Evolutionary conservation across 306 rosid species (phyloP).

Genomic region (Begonia peltatifolia): DNA sequence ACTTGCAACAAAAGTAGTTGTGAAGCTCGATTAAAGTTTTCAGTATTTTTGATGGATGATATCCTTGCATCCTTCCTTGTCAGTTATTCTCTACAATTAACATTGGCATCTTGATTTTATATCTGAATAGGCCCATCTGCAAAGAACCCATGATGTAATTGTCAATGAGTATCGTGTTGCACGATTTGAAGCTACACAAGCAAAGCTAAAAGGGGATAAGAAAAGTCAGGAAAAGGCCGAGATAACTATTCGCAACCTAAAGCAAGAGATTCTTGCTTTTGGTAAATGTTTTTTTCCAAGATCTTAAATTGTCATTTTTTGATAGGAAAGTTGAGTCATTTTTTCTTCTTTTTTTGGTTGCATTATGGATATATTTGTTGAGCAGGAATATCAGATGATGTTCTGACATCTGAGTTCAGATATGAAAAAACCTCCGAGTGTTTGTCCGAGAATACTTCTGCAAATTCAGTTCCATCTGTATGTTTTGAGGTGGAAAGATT

Average conservation of each 20-base stretch:
- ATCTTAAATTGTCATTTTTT: neutral
- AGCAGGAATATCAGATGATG: conserved; percentile 64
- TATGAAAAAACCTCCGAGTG: conserved; percentile 32
- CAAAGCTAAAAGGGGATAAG: conserved; percentile 60
- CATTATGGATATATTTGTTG: conserved; percentile 10
- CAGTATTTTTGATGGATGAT: too few species aligned
- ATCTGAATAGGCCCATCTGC: conserved; percentile 32
- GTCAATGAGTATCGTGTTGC: conserved; percentile 71
- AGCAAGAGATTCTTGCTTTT: conserved; percentile 60
- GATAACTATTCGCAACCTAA: conserved; percentile 53
- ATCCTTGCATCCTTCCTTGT: neutral
- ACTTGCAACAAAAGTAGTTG: too few species aligned
- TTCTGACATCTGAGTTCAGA: conserved; percentile 48
- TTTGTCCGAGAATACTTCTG: conserved; percentile 23
- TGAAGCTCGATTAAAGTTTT: too few species aligned
- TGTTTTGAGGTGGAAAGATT: conserved; percentile 13
- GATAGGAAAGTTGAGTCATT: neutral
- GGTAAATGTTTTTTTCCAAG: conserved; percentile 27
- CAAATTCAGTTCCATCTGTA: conserved; percentile 18
- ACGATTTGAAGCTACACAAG: conserved; percentile 66
- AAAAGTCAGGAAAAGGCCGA: conserved; percentile 69
- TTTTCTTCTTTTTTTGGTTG: conserved; percentile 2
- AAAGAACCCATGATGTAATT: conserved; percentile 64
- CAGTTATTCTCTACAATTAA: neutral
- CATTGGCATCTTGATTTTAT: conserved; percentile 1